Evolutionary conservation across 1,284 basidiomycete species (phyloP), one percentile per base, ranked within the genome.

Genomic region (Trametes versicolor): DNA sequence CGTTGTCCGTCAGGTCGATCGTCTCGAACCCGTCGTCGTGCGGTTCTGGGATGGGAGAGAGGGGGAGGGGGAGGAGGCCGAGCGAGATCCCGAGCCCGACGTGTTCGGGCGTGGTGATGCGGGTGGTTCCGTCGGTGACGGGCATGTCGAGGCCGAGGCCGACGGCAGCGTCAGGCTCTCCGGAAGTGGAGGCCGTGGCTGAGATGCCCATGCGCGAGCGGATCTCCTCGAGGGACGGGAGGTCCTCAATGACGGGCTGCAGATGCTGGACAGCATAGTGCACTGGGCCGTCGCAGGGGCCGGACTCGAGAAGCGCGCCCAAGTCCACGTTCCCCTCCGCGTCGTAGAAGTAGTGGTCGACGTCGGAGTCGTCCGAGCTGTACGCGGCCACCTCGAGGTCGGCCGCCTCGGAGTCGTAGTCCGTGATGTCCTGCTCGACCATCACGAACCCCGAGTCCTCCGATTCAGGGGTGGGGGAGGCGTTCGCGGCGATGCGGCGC

Each of bases 1-100:
- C 56, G 37, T 50, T 51, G 55, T 65, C 60, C 23, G 53, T 41
- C 25, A 65, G 48, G 56, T 65, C 64, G 51, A 65, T 59, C n/a
- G 60, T 56, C 32, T 62, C 61, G 52, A 66, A 59, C 45, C 48
- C 61, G 37, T 49, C 52, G 51, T 59, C 32, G 37, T 36, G 13
- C 39, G 54, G 25, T 6, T 2, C 10, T 23, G 60, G 17, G 27
- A 4, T n/a, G 37, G 29, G 45, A 13, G 27, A 32, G 23, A 12
- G 13, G 41, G 36, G 37, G 13, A n/a, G 27, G 54, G 36, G 48
- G 13, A 23, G 32, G 57, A 48, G 34, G 10, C 29, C 43, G 36
- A 55, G 36, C 52, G 47, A 37, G 36, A 50, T 41, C 4, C 41
- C 51, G 29, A 58, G 57, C 47, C 57, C 57, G 19, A 58, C 47